Base-by-base conservation (phyloP, 768 basidiomycete species). In the Mycena metata region DNA sequence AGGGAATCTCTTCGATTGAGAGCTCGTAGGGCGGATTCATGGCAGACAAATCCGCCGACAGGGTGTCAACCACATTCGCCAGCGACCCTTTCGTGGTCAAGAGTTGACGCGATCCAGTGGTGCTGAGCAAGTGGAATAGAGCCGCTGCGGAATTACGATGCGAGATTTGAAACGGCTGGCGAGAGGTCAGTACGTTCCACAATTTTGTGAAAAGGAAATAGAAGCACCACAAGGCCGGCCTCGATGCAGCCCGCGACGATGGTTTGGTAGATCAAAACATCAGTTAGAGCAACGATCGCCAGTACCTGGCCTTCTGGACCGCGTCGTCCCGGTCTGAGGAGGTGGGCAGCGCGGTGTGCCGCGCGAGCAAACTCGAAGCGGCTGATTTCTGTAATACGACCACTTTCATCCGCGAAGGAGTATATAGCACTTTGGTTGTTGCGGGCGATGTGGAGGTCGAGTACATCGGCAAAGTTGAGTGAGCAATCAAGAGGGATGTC, bases 291-390 rank as follows among this genome's bases (percentile, higher is more conserved):
- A 12, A 84, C 74, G 9, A 86, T 70, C 0, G 79, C 82, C 6
- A 85, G 65, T 5, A 83, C 75, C 23, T 74, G 74, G 12, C 77
- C 78, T n/a, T 81, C 77, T 2, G 69, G 66, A 1, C 80, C 75
- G 39, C 55, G 58, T 3, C 80, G 77, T 19, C 69, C 67, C 0
- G 83, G 84, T 17, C 81, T 77, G 15, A 86, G 49, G 23, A 72
- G 66, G 67, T 82, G 82, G 0, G 84, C 84, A 24, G 82, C 74
- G 17, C 84, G 80, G 64, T 86, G 81, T 46, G 78, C 79, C 11
- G 85, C 86, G 12, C 81, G 80, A 19, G 77, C 79, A 69, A 86
- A 87, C 59, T 87, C 84, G 10, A 83, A 61, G 56, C 80, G 79
- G 7, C 81, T 77, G 33, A 87, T 78, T 33, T 70, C 61, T 9